These are phyloP conservation scores for Endocladia muricata DNA, from an alignment of 31 red algal genomes.

Conservation along the genomic window DNA sequence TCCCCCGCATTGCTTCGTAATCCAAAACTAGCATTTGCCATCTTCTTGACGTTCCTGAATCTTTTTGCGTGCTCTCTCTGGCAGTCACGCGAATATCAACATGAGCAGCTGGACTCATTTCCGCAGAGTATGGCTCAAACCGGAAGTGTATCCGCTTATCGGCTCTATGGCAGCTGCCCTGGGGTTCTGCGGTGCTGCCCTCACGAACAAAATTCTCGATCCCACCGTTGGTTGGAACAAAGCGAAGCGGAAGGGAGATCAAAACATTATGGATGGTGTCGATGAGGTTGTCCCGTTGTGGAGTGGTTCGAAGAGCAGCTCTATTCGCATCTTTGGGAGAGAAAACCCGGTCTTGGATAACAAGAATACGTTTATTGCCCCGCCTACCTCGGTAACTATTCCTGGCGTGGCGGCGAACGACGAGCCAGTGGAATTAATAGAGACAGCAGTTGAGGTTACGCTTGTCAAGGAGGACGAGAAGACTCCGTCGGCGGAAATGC, in stretches of 20 bases:
- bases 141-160: slow-evolving; percentile 79
- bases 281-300: slow-evolving; percentile 64
- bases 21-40: no score
- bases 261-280: slow-evolving; percentile 25
- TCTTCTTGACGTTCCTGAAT: no score
- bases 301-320: slow-evolving; percentile 28
- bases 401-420: not conserved
- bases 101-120: slow-evolving; percentile 43
- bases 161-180: slow-evolving; percentile 73
- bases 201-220: slow-evolving; percentile 48
- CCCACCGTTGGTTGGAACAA: slow-evolving; percentile 63
- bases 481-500: not conserved
- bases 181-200: slow-evolving; percentile 33
- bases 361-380: not conserved
- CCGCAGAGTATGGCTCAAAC: slow-evolving; percentile 60
- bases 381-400: not conserved
- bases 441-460: slow-evolving; percentile 23
- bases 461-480: slow-evolving; percentile 22
- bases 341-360: slow-evolving; percentile 26
- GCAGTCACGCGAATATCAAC: no score
- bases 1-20: no score
- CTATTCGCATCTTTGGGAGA: slow-evolving; percentile 45
- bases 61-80: no score
- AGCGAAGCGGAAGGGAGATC: slow-evolving; percentile 22
- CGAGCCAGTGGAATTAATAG: not conserved